phyloP scores from a whole-genome alignment of 2,329 filamentous ascomycete genomes.

The Teratosphaeria viscida region DNA sequence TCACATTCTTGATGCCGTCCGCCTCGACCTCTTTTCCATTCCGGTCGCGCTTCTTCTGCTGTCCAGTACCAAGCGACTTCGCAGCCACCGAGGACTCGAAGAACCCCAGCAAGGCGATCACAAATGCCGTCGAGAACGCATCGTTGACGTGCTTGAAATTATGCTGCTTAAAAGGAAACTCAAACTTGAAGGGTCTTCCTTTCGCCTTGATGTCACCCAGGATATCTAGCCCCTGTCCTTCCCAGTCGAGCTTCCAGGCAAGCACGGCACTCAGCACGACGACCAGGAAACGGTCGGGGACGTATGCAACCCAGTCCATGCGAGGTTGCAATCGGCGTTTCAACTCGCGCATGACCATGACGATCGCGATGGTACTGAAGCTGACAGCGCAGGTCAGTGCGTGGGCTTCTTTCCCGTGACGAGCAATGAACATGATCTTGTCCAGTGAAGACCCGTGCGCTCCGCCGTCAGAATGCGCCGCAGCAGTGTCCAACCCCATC shows the following conservation, averaged over 20 bases:
- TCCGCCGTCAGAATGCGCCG: conserved; percentile 51
- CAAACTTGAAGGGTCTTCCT: conserved; percentile 61
- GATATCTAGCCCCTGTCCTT: conserved; percentile 67
- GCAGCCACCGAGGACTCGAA: conserved; percentile 96
- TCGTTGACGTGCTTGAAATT: conserved; percentile 76
- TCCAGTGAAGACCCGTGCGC: conserved; percentile 77
- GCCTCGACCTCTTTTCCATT: background rate
- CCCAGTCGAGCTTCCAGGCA: conserved; percentile 67
- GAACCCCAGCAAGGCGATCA: conserved; percentile 93
- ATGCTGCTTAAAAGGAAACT: conserved; percentile 69
- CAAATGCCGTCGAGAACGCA: conserved; percentile 80
- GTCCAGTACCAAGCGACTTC: conserved; percentile 65
- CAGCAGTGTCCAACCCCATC: conserved; percentile 60
- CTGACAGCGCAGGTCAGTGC: conserved; percentile 66
- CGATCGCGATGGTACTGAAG: conserved; percentile 68
- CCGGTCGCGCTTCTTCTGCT: conserved; percentile 37
- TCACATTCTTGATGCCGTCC: conserved; percentile 60
- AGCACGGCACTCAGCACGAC: conserved; percentile 77
- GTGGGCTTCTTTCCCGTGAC: conserved; percentile 57
- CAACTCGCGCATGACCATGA: conserved; percentile 74
- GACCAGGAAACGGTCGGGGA: conserved; percentile 84
- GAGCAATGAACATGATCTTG: conserved; percentile 70
- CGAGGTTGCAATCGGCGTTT: conserved; percentile 73
- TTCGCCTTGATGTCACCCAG: conserved; percentile 71
- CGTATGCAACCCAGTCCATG: conserved; percentile 70